Percentiles rank a stretch among this genome's conserved stretches.
phyloP scores from a whole-genome alignment of 2,329 filamentous ascomycete species.

The Atkinsonella hypoxylon region DNA sequence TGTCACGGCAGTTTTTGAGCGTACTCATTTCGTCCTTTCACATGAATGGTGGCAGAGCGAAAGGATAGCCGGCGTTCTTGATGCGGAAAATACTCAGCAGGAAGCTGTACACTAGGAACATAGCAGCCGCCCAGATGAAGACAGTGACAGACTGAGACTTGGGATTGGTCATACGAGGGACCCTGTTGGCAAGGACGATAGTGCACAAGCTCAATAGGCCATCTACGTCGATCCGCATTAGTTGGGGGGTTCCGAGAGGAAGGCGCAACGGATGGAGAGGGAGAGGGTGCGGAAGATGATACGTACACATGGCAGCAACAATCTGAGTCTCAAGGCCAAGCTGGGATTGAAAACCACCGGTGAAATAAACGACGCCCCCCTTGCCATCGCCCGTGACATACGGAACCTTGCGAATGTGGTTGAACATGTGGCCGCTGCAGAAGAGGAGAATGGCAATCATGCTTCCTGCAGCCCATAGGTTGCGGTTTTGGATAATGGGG shows the following conservation, averaged over 20 bases:
- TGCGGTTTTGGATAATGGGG: slow-evolving; percentile 77
- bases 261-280: background rate
- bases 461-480: slow-evolving; percentile 84
- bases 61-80: slow-evolving; percentile 93
- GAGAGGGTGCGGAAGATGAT: background rate
- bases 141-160: slow-evolving; percentile 72
- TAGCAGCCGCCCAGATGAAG: slow-evolving; percentile 62
- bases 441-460: slow-evolving; percentile 85
- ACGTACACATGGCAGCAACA: slow-evolving; percentile 77
- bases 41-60: slow-evolving; percentile 83
- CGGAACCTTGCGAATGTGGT: slow-evolving; percentile 91
- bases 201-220: slow-evolving; percentile 77
- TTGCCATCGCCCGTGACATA: slow-evolving; percentile 78
- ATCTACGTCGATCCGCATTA: slow-evolving; percentile 16
- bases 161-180: slow-evolving; percentile 71
- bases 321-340: slow-evolving; percentile 94
- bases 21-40: slow-evolving; percentile 18
- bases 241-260: background rate
- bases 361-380: slow-evolving; percentile 83
- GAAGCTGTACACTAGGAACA: slow-evolving; percentile 85
- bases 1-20: background rate
- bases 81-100: slow-evolving; percentile 84
- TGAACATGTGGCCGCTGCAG: slow-evolving; percentile 98
- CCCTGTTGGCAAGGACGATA: slow-evolving; percentile 84
- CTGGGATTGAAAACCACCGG: slow-evolving; percentile 84